A percentile compares a stretch with the other conserved stretches of the same genome.
Evolutionary conservation across 1,284 basidiomycete genomes (phyloP).

Genomic region (Volvariella volvacea): DNA sequence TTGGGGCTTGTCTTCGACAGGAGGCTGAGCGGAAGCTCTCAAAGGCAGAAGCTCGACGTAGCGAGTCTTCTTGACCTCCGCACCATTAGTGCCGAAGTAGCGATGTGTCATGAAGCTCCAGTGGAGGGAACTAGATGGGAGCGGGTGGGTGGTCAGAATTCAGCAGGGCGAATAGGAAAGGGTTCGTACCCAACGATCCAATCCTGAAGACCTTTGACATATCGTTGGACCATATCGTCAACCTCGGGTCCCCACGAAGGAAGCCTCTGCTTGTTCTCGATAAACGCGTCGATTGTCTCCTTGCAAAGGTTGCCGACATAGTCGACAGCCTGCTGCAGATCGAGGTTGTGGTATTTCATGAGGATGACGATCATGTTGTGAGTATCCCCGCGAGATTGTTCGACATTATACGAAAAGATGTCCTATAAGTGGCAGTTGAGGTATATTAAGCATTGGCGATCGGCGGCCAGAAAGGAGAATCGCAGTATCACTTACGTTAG

Average conservation of each 20-base stretch:
- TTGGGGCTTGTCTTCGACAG: too few relatives aligned
- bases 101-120: conserved; percentile 54
- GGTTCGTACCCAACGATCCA: conserved; percentile 48
- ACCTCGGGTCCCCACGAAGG: conserved; percentile 49
- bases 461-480: not conserved
- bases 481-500: conserved; percentile 36
- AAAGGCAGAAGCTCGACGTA: conserved; percentile 34
- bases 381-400: conserved; percentile 48
- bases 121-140: conserved; percentile 33
- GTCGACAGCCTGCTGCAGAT: conserved; percentile 46
- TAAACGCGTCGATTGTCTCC: conserved; percentile 40
- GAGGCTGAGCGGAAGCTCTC: not conserved
- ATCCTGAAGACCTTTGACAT: conserved; percentile 45
- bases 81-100: conserved; percentile 46
- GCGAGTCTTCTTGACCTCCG: conserved; percentile 38
- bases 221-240: conserved; percentile 41
- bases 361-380: conserved; percentile 57
- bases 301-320: conserved; percentile 46
- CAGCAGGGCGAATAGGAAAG: not conserved
- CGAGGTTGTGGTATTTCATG: conserved; percentile 42
- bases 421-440: conserved; percentile 29
- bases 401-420: conserved; percentile 57
- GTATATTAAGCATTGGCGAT: conserved; percentile 5
- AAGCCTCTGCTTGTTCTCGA: conserved; percentile 31
- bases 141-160: conserved; percentile 6